Base-by-base conservation (phyloP, 345 rosid species). In the Raphanus raphanistrum region DNA sequence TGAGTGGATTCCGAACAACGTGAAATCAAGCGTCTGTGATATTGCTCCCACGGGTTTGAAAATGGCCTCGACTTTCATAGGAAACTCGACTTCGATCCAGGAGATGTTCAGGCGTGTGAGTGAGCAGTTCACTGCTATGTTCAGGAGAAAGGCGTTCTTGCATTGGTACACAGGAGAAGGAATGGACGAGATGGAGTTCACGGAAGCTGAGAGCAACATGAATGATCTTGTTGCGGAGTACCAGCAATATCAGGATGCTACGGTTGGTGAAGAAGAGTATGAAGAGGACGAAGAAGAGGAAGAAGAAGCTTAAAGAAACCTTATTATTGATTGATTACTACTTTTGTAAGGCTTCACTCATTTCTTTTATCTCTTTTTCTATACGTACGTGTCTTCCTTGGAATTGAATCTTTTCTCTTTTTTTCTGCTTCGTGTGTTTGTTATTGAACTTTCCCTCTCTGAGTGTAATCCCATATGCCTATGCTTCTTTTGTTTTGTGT, bases 201-300 rank as follows among this genome's bases (percentile, higher is more conserved):
- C 58, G 4, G 58, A 52, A 52, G 58, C 58, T 52, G 58, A 52
- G 58, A 52, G 58, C 6, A 52, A 52, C 58, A 52, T 52, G 58
- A 52, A 52, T 26, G 58, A 52, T 52, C 58, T 52, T 52, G 58
- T 52, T 52, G 58, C 58, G 6, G 58, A 52, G 10, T 52, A 52
- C 58, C 58, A 52, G 58, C 58, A 52, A 52, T 52, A 52, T 52
- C 58, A 52, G 58, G 58, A 52, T 52, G 58, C 58, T 52, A 52
- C 58, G 0, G 58, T 52, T 4, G 58, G 58, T 16, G 58, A 52
- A 52, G 58, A 52, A 16, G 58, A 52, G 58, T 52, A 52, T 52
- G 58, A 52, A 26, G 58, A 52, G 26, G 58, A 52, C 26, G 58
- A 52, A 13, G 54, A 45, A 52, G 58, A 48, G 55, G 55, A 52